Percentiles rank a stretch among this genome's conserved stretches.
Conservation (phyloP, 345 rosid genomes). For the Dipteronia sinensis region DNA sequence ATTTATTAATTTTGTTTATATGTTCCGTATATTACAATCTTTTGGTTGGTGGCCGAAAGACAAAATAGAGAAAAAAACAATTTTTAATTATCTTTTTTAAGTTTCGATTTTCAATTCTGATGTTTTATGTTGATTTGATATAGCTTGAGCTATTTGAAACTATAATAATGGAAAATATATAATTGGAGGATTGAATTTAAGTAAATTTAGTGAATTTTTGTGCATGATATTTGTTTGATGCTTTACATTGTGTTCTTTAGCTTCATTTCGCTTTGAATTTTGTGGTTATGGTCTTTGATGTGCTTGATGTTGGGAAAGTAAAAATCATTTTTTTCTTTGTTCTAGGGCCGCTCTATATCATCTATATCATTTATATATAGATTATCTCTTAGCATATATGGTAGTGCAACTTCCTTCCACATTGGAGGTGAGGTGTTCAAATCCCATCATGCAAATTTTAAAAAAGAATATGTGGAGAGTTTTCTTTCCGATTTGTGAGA, state of each 20-base stretch:
- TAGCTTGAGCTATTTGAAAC: neutral
- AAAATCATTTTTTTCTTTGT: neutral
- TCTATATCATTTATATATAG: too few relatives aligned
- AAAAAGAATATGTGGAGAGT: too few relatives aligned
- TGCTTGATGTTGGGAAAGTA: neutral
- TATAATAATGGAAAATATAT: neutral
- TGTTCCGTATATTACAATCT: too few relatives aligned
- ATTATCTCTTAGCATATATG: too few relatives aligned
- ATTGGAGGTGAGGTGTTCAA: too few relatives aligned
- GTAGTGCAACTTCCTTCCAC: too few relatives aligned
- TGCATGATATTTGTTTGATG: neutral
- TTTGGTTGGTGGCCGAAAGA: too few relatives aligned
- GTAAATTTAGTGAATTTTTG: neutral
- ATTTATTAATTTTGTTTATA: too few relatives aligned
- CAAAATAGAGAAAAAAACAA: too few relatives aligned
- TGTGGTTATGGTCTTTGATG: neutral
- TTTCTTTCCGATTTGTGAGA: too few relatives aligned
- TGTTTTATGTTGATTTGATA: neutral
- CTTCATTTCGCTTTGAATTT: neutral
- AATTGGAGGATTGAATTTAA: too few relatives aligned
- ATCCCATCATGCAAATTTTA: too few relatives aligned
- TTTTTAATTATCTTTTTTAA: neutral
- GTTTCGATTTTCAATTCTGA: neutral
- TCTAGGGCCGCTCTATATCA: neutral
- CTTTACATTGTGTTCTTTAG: neutral